Evolutionary conservation across 768 basidiomycete genomes (phyloP).

Genomic region (Leccinum olivaceopallidum): DNA sequence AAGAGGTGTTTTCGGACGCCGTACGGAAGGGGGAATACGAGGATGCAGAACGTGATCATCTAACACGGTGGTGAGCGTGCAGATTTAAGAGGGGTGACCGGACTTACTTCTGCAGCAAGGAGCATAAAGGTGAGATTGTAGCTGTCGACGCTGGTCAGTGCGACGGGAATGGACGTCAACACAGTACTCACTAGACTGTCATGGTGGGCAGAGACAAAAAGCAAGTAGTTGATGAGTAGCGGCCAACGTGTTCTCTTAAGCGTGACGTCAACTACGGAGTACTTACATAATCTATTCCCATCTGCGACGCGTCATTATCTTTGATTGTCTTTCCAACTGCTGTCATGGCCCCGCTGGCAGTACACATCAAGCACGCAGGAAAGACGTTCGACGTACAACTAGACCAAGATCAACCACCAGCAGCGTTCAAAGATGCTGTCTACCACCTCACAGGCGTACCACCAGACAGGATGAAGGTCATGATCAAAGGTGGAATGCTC

Average conservation of each 20-base stretch:
- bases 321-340: conserved; percentile 1
- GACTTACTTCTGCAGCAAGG: conserved; percentile 65
- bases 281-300: conserved; percentile 34
- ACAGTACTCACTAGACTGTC: conserved; percentile 46
- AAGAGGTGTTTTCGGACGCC: conserved; percentile 69
- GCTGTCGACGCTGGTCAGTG: conserved; percentile 38
- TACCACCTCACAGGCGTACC: conserved; percentile 86
- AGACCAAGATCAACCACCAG: conserved; percentile 67
- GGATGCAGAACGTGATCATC: conserved; percentile 83
- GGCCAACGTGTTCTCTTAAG: conserved; percentile 18
- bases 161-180: too few species aligned
- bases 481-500: conserved; percentile 89
- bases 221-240: conserved; percentile 5
- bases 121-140: conserved; percentile 82
- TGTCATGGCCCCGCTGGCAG: conserved; percentile 64
- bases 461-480: conserved; percentile 92
- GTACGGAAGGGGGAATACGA: conserved; percentile 87
- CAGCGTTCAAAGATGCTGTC: conserved; percentile 80
- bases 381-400: conserved; percentile 72
- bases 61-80: conserved; percentile 23
- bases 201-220: conserved; percentile 29
- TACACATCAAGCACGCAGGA: conserved; percentile 90
- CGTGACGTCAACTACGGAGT: conserved; percentile 28
- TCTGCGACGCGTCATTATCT: conserved; percentile 26
- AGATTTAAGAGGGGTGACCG: not conserved